Conservation (phyloP, 2,329 filamentous ascomycete species). For the Cercospora beticola region DNA sequence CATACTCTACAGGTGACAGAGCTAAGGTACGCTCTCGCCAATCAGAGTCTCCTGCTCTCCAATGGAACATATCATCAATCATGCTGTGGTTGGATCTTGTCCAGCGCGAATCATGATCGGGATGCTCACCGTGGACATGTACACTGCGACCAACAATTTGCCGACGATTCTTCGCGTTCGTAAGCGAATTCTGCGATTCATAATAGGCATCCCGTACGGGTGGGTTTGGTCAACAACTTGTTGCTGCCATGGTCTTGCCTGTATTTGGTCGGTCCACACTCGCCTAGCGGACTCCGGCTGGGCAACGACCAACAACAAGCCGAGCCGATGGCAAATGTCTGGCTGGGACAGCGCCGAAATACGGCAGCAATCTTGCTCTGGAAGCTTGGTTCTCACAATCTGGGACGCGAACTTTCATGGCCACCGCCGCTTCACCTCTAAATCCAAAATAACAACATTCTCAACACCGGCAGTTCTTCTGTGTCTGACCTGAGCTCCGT, state of each 20-base stretch:
- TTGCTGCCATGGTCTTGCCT: not conserved
- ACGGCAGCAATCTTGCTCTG: not conserved
- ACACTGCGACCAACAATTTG: not conserved
- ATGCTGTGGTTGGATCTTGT: not conserved
- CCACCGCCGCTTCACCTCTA: not conserved
- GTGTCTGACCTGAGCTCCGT: not conserved
- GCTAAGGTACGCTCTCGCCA: not conserved
- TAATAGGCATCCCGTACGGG: not conserved
- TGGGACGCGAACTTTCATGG: not conserved
- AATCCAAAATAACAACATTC: constrained; percentile 2
- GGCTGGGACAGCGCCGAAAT: not conserved
- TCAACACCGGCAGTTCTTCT: not conserved
- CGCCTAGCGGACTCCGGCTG: constrained; percentile 12
- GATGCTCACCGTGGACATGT: not conserved
- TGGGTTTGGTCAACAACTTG: constrained; percentile 3
- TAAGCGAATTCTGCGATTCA: not conserved
- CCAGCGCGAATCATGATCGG: not conserved
- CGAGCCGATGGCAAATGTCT: constrained; percentile 12
- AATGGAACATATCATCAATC: not conserved
- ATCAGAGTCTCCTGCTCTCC: not conserved
- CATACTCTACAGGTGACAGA: not conserved
- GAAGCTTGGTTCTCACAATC: not conserved
- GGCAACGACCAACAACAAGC: constrained; percentile 7
- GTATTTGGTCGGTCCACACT: not conserved
- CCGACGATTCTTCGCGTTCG: not conserved